Conservation (phyloP, 1,139 yeast genomes). For the Kodamaea plutei region DNA sequence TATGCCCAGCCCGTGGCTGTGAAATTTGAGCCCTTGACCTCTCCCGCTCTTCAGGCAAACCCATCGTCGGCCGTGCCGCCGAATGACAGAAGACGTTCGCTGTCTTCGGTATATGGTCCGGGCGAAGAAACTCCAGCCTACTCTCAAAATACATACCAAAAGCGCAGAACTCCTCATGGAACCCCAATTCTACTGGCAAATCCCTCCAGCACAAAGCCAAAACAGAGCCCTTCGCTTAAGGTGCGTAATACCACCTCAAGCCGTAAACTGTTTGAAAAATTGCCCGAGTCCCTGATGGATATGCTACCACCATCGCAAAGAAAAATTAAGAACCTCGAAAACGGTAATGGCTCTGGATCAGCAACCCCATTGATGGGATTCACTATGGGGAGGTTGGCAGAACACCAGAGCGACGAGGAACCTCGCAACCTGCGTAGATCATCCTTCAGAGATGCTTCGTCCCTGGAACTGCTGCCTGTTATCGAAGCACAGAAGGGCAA, state of each 20-base stretch:
- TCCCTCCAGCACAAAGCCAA: constrained; percentile 7
- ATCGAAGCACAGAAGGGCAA: constrained; percentile 13
- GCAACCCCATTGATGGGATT: constrained; percentile 38
- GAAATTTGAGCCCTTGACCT: constrained; percentile 49
- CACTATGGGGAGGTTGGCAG: constrained; percentile 47
- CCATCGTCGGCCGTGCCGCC: constrained; percentile 11
- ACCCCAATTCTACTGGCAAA: constrained; percentile 39
- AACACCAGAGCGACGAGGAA: constrained; percentile 19
- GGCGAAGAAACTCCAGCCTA: constrained; percentile 17
- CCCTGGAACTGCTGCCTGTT: constrained; percentile 10
- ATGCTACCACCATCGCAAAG: constrained; percentile 40
- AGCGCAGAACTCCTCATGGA: constrained; percentile 47
- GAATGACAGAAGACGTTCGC: constrained; percentile 32
- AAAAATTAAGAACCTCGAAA: constrained; percentile 18
- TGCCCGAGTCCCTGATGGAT: constrained; percentile 35
- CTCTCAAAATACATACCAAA: constrained; percentile 13
- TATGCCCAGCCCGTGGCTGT: constrained; percentile 32
- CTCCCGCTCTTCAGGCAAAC: constrained; percentile 62
- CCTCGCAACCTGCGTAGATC: constrained; percentile 4
- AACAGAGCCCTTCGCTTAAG: constrained; percentile 9
- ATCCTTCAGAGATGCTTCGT: constrained; percentile 6
- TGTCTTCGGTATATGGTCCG: constrained; percentile 29
- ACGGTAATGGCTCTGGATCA: constrained; percentile 17
- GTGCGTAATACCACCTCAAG: constrained; percentile 7
- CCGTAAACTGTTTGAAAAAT: constrained; percentile 25